Evolutionary conservation across 257 asterid species (phyloP), one percentile per base, ranked within the genome.

Genomic region (Fraxinus quadrangulata): DNA sequence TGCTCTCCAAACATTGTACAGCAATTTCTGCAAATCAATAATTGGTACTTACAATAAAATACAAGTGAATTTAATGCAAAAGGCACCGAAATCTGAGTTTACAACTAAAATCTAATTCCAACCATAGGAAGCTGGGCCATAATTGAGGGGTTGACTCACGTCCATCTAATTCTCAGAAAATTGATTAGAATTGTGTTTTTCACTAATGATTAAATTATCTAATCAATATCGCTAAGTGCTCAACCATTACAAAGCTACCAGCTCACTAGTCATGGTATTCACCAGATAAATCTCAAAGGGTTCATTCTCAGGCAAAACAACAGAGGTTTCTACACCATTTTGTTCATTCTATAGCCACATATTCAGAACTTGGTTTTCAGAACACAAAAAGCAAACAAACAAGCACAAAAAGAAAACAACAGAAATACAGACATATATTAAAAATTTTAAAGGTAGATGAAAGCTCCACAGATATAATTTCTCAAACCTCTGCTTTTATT

Each of bases 401-500:
- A 24, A 70, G 61, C 24, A 73, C 33, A 66, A 74, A 54, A 40
- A 40, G 49, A 2, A 42, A 11, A 42, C 5, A 13, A 40, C 16
- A 40, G 12, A 40, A 40, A 40, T 13, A 40, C 16, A 40, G 24
- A 66, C 16, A 31, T 12, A 36, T 34, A 72, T 13, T 21, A 33
- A 33, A n/a, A 80, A 61, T 12, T 36, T 31, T 49, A 30, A 54
- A 37, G 74, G 66, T 61, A 34, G 21, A 75, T 54, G 19, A 65
- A 73, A 84, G 76, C 67, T 74, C 54, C 69, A 81, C 16, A 37
- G 74, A 49, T 82, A 12, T 59, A 34, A 71, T 19, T 28, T 75
- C 36, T 66, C 91, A 73, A 83, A 96, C 99, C 99, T 96, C 96
- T 30, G 95, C 83, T 71, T 89, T 87, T 61, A 78, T 85, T 87